phyloP scores from a whole-genome alignment of 352 stramenopile species.

The Globisporangium spinosum region DNA sequence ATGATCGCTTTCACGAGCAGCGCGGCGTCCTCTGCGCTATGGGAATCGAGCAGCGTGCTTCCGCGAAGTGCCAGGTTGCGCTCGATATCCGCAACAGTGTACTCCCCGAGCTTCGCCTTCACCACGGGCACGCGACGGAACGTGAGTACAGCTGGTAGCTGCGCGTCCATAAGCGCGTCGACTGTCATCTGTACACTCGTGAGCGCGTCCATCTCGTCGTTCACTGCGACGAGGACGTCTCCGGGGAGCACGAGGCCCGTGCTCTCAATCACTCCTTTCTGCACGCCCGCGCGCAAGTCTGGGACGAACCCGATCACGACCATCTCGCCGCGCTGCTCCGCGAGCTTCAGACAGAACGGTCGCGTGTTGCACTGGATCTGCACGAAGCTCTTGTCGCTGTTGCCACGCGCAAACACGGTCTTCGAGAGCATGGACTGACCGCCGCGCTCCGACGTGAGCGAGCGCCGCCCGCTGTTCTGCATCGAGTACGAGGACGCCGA shows the following conservation, averaged over 20 bases:
- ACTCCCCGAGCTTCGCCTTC: slow-evolving; percentile 56
- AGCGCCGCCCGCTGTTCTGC: background rate
- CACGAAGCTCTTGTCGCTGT: slow-evolving; percentile 32
- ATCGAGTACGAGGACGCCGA: slow-evolving; percentile 1
- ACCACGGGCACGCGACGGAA: slow-evolving; percentile 44
- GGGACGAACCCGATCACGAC: slow-evolving; percentile 44
- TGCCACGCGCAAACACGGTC: slow-evolving; percentile 16
- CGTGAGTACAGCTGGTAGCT: slow-evolving; percentile 46
- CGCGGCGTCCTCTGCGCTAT: slow-evolving; percentile 39
- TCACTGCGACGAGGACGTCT: slow-evolving; percentile 63
- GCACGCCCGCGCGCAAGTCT: slow-evolving; percentile 20
- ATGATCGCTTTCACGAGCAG: slow-evolving; percentile 52
- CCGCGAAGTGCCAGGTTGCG: slow-evolving; percentile 47
- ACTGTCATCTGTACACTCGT: slow-evolving; percentile 45
- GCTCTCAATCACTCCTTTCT: slow-evolving; percentile 34
- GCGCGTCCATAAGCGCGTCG: slow-evolving; percentile 28
- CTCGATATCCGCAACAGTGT: slow-evolving; percentile 47
- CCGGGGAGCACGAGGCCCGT: slow-evolving; percentile 40
- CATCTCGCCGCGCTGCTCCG: slow-evolving; percentile 34
- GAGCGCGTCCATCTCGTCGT: slow-evolving; percentile 40
- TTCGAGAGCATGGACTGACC: slow-evolving; percentile 24
- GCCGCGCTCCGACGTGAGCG: background rate
- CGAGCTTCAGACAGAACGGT: slow-evolving; percentile 51
- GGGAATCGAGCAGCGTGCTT: slow-evolving; percentile 29
- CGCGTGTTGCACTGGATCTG: slow-evolving; percentile 42